Percentiles rank a stretch among this genome's conserved stretches.
Conservation (phyloP, 148 eudicot species). For the Rhododendron molle region DNA sequence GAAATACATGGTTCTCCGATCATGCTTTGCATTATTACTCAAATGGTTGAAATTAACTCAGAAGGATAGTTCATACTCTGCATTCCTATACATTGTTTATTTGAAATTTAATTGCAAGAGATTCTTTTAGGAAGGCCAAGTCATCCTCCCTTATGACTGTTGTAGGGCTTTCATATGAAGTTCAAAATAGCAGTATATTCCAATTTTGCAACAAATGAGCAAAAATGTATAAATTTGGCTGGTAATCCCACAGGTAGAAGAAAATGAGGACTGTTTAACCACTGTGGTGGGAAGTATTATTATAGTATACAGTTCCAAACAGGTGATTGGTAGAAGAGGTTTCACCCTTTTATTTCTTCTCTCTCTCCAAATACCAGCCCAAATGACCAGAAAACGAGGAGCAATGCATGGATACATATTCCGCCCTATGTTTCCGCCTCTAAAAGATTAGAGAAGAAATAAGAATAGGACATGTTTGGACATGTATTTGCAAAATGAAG, state of each 20-base stretch:
- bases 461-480: not conserved
- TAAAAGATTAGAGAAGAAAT: not conserved
- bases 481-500: not conserved
- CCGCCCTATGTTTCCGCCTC: not conserved
- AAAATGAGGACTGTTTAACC: not conserved
- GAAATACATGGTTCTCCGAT: not conserved
- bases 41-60: not conserved
- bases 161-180: not conserved
- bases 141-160: not conserved
- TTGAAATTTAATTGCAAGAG: not conserved
- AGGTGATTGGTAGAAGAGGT: not conserved
- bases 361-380: not conserved
- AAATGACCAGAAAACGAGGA: not conserved
- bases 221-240: not conserved
- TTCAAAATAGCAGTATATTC: not conserved
- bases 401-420: not conserved
- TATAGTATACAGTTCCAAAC: not conserved
- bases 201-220: not conserved
- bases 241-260: not conserved
- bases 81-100: not conserved
- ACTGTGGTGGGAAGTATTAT: not conserved
- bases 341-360: not conserved
- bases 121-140: not conserved
- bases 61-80: not conserved
- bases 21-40: not conserved